Percentiles rank a stretch among this genome's conserved stretches.
phyloP scores from a whole-genome alignment of 805 yeast species.

The Zygosaccharomyces pseudorouxii region DNA sequence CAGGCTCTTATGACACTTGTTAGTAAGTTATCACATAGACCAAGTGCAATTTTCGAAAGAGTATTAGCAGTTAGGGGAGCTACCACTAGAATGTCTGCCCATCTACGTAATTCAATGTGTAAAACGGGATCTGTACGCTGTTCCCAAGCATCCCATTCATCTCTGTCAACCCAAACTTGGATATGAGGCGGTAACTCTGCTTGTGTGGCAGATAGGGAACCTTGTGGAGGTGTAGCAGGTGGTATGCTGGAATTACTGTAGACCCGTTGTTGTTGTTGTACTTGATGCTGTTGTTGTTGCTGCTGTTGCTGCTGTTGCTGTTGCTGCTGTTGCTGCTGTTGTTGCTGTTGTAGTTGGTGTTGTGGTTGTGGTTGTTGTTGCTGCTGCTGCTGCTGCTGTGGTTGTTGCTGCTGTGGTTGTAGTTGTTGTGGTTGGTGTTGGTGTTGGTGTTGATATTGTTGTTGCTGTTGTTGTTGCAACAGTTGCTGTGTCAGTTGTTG shows the following conservation, averaged over 20 bases:
- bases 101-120: constrained; percentile 88
- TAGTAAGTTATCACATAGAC: constrained; percentile 85
- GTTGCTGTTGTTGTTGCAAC: constrained; percentile 8
- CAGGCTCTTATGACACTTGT: constrained; percentile 92
- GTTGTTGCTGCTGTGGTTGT: not conserved
- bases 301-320: constrained; percentile 4
- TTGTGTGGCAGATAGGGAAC: constrained; percentile 36
- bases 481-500: constrained; percentile 8
- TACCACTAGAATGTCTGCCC: constrained; percentile 92
- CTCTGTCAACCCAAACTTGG: constrained; percentile 86
- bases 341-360: constrained; percentile 1
- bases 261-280: constrained; percentile 9
- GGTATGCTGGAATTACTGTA: constrained; percentile 10
- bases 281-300: constrained; percentile 7
- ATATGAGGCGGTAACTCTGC: constrained; percentile 61
- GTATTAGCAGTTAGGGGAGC: constrained; percentile 97
- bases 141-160: constrained; percentile 92
- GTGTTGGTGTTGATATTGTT: not conserved
- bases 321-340: not conserved
- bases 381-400: constrained; percentile 2
- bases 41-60: constrained; percentile 80
- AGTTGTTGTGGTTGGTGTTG: constrained; percentile 5
- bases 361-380: constrained; percentile 2
- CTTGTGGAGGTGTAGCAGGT: constrained; percentile 10
- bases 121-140: constrained; percentile 82